Conservation (phyloP, 352 stramenopile species). For the Phytophthora macrochlamydospora region DNA sequence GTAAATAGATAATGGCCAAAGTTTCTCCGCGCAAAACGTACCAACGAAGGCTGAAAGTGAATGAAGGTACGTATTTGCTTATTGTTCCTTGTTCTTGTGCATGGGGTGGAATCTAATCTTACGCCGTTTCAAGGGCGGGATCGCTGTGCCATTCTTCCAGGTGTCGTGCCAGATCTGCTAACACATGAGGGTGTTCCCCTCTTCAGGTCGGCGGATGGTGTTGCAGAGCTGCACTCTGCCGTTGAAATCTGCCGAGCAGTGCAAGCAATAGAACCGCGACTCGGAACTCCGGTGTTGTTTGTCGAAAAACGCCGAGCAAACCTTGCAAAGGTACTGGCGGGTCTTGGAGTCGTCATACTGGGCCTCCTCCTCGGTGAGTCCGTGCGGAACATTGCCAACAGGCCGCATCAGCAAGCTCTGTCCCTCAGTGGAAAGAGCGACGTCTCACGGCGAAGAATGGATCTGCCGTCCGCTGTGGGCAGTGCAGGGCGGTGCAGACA, state of each 20-base stretch:
- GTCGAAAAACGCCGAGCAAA: constrained; percentile 17
- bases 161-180: too few relatives aligned
- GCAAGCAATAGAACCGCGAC: constrained; percentile 17
- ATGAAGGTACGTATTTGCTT: neutral
- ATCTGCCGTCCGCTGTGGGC: too few relatives aligned
- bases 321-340: constrained; percentile 26
- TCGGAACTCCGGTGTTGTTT: constrained; percentile 17
- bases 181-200: constrained; percentile 9
- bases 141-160: constrained; percentile 7
- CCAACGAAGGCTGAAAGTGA: neutral
- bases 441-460: too few relatives aligned
- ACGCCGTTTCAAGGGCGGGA: constrained; percentile 3
- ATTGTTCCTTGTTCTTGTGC: constrained; percentile 6
- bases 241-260: constrained; percentile 6
- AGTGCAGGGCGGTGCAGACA: too few relatives aligned
- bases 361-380: constrained; percentile 10
- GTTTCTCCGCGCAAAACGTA: neutral
- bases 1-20: neutral
- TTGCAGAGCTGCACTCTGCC: constrained; percentile 19
- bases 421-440: neutral
- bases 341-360: constrained; percentile 22
- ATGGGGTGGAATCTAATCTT: constrained; percentile 20
- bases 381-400: neutral
- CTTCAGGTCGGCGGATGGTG: neutral
- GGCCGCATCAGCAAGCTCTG: constrained; percentile 14